A percentile compares a stretch with the other conserved stretches of the same genome.
Conservation (phyloP, 1,139 yeast species). For the Kazachstania sp. region DNA sequence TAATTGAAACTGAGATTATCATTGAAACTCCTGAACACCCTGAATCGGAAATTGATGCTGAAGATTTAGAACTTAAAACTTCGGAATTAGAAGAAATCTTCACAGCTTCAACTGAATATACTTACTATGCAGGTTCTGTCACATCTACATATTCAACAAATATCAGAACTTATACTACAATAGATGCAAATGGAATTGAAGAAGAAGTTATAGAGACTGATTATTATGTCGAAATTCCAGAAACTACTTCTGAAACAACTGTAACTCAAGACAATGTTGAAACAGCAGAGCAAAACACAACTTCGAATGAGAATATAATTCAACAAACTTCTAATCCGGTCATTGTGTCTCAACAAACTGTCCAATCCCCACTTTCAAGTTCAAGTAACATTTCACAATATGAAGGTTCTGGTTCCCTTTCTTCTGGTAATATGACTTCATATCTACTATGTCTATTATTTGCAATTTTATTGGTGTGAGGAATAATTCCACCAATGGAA, state of each 20-base stretch:
- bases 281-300: too few relatives aligned
- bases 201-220: not conserved
- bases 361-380: not conserved
- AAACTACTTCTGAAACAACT: not conserved
- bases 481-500: too few relatives aligned
- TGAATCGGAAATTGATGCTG: not conserved
- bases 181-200: not conserved
- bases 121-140: not conserved
- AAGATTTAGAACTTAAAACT: not conserved
- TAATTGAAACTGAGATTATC: constrained; percentile 13
- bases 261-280: not conserved
- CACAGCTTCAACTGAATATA: not conserved
- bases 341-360: not conserved
- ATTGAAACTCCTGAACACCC: constrained; percentile 18
- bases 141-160: not conserved
- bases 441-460: not conserved
- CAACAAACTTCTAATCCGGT: not conserved
- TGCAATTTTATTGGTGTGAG: too few relatives aligned
- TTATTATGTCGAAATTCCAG: not conserved
- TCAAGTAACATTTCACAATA: not conserved
- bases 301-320: too few relatives aligned
- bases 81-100: not conserved
- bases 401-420: not conserved
- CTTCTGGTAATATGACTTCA: not conserved
- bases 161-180: not conserved